Conservation (phyloP, 176 grass and related monocot species). For the Bothriochloa decipiens region DNA sequence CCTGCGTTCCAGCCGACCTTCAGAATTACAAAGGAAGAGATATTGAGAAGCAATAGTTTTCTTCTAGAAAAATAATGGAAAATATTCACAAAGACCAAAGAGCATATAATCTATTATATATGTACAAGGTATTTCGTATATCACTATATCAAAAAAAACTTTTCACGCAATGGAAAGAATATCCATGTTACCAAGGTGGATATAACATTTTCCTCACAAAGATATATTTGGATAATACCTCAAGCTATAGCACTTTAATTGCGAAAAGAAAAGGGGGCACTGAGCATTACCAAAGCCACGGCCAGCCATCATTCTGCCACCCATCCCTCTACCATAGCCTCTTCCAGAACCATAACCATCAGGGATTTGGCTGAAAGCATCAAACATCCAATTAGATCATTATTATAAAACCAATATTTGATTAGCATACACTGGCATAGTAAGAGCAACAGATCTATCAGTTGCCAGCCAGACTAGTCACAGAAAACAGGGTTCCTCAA, state of each 20-base stretch:
- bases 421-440: neutral
- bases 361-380: constrained; percentile 74
- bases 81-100: neutral
- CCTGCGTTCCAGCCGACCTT: constrained; percentile 80
- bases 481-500: neutral
- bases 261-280: constrained; percentile 7
- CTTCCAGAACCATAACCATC: constrained; percentile 80
- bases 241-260: constrained; percentile 19
- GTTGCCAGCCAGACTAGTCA: neutral
- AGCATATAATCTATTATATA: neutral
- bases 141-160: neutral
- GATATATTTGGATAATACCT: constrained; percentile 1
- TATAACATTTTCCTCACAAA: neutral
- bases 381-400: constrained; percentile 27
- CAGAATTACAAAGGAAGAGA: constrained; percentile 37
- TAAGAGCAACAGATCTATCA: constrained; percentile 25
- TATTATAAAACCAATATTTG: constrained; percentile 18
- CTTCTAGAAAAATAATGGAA: neutral
- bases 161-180: neutral
- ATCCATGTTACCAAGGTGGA: constrained; percentile 17
- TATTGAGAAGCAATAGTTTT: constrained; percentile 3
- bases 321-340: constrained; percentile 86
- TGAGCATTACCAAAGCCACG: constrained; percentile 90
- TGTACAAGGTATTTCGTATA: neutral
- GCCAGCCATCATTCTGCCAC: constrained; percentile 79